Percentiles rank a stretch among this genome's conserved stretches.
phyloP scores from a whole-genome alignment of 345 rosid species.

The Eucalyptus erythrocorys region DNA sequence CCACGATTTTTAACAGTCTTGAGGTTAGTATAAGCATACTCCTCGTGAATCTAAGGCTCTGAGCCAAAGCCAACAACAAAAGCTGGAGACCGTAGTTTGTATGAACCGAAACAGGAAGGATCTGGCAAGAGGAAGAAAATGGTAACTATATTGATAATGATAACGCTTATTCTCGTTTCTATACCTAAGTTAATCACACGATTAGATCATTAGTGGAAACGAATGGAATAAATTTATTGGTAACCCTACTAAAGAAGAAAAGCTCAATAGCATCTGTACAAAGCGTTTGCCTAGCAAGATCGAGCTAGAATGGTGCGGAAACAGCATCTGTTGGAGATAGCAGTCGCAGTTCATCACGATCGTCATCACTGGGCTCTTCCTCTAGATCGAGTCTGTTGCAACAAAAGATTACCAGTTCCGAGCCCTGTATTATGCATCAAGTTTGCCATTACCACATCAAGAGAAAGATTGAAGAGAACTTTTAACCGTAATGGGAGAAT shows the following conservation, averaged over 20 bases:
- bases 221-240: not conserved
- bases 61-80: not conserved
- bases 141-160: not conserved
- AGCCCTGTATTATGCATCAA: slow-evolving; percentile 6
- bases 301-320: slow-evolving; percentile 20
- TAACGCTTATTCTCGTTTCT: not conserved
- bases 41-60: not conserved
- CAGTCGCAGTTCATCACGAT: not conserved
- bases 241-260: not conserved
- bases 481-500: not conserved
- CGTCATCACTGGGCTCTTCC: not conserved
- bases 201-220: not conserved
- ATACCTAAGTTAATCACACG: not conserved
- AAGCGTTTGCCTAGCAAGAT: not conserved
- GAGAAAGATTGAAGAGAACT: not conserved
- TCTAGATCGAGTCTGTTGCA: not conserved
- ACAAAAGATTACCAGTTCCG: slow-evolving; percentile 1
- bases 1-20: not conserved
- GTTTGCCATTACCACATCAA: not conserved
- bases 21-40: not conserved
- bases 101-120: not conserved
- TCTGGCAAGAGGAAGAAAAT: not conserved
- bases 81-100: not conserved
- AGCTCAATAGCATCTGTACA: not conserved
- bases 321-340: not conserved